These are phyloP conservation scores for Fennellomyces sp. DNA, from an alignment of 371 early-diverging fungal genomes.

Conservation along the genomic window DNA sequence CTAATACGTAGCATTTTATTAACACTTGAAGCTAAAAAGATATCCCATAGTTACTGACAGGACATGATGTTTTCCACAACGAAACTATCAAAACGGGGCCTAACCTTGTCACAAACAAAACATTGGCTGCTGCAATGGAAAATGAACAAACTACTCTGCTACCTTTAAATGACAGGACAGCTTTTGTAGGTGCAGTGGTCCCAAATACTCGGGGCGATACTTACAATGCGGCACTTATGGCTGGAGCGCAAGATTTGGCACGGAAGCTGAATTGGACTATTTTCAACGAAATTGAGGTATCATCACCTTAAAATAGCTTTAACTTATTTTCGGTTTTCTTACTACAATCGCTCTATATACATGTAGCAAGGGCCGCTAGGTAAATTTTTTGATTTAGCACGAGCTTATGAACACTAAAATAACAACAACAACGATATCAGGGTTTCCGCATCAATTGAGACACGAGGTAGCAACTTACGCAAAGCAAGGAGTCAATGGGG, in stretches of 20 bases:
- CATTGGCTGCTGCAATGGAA: conserved; percentile 21
- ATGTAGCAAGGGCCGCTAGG: conserved; percentile 11
- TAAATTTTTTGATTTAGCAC: not conserved
- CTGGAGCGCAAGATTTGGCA: conserved; percentile 26
- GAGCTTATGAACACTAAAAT: not conserved
- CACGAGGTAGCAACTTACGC: conserved; percentile 10
- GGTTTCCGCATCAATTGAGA: conserved; percentile 9
- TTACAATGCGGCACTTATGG: conserved; percentile 26
- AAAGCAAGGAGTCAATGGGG: conserved; percentile 13
- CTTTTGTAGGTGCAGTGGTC: conserved; percentile 21
- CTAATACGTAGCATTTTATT: no score
- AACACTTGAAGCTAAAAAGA: no score
- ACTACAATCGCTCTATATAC: not conserved
- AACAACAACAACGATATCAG: not conserved
- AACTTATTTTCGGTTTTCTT: no score
- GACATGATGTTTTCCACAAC: conserved; percentile 35
- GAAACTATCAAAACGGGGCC: conserved; percentile 40
- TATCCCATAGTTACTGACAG: conserved; percentile 33
- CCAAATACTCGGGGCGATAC: conserved; percentile 30
- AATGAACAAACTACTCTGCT: conserved; percentile 37
- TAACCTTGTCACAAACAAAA: conserved; percentile 25
- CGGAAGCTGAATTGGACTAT: conserved; percentile 35
- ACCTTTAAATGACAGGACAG: conserved; percentile 25
- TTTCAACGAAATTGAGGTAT: conserved; percentile 20
- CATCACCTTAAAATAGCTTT: no score